Conservation (phyloP, 139 green algal genomes). For the Closterium sp. region DNA sequence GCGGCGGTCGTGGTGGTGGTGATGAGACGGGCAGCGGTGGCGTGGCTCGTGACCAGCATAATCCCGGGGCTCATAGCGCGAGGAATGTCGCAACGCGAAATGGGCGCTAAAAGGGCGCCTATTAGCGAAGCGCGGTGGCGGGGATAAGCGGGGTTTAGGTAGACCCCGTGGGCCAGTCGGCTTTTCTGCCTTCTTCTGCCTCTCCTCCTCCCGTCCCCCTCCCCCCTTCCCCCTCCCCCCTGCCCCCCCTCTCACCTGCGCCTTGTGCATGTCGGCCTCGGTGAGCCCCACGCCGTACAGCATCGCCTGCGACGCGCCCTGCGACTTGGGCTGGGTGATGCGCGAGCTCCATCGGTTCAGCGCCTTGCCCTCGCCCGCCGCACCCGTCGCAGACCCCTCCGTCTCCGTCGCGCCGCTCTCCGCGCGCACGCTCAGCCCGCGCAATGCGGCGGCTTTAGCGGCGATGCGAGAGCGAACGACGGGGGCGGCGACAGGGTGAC, state of each 20-base stretch:
- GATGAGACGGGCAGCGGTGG: no score
- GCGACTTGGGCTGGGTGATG: slow-evolving; percentile 95
- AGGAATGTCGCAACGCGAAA: neutral
- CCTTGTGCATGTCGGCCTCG: slow-evolving; percentile 92
- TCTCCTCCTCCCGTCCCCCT: neutral
- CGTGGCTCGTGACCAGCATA: no score
- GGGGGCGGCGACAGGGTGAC: neutral
- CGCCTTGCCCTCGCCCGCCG: neutral
- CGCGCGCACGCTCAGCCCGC: neutral
- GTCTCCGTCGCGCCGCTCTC: neutral
- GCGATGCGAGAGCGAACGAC: neutral
- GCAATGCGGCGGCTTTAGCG: neutral
- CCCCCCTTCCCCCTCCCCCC: no score
- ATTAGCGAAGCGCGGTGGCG: no score
- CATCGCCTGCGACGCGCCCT: slow-evolving; percentile 97
- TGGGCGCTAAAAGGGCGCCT: neutral
- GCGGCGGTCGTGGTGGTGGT: neutral
- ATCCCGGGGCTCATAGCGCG: neutral
- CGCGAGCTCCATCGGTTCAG: slow-evolving; percentile 92
- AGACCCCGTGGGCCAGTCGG: neutral
- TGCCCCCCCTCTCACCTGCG: slow-evolving; percentile 64
- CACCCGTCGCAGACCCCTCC: neutral
- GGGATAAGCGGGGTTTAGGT: neutral
- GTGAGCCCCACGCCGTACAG: slow-evolving; percentile 92
- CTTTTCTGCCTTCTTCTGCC: neutral